Percentiles rank a stretch among this genome's conserved stretches.
phyloP scores from a whole-genome alignment of 1,284 basidiomycete genomes.

The Cutaneotrichosporon cyanovorans region DNA sequence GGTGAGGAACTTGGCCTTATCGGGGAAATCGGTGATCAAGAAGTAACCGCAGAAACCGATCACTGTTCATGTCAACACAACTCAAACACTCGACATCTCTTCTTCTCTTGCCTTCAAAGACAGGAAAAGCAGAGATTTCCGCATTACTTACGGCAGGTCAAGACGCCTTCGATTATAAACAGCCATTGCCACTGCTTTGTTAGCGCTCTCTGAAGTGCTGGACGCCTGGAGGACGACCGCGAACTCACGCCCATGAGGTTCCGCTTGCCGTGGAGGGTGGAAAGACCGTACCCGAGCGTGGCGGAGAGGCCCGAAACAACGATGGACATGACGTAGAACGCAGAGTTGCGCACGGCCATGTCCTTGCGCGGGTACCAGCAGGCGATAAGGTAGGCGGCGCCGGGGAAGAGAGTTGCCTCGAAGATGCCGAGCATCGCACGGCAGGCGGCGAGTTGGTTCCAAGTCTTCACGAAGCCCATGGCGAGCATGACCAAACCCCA shows the following conservation, averaged over 20 bases:
- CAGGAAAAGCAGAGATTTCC: too few relatives aligned
- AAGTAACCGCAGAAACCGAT: slow-evolving; percentile 33
- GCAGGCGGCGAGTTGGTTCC: slow-evolving; percentile 40
- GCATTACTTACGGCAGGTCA: too few relatives aligned
- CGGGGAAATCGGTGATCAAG: slow-evolving; percentile 46
- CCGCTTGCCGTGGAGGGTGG: slow-evolving; percentile 4
- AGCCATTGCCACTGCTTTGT: slow-evolving; percentile 9
- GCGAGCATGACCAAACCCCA: slow-evolving; percentile 47
- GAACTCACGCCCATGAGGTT: not conserved
- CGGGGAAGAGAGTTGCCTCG: slow-evolving; percentile 41
- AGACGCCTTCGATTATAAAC: slow-evolving; percentile 15
- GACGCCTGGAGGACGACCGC: too few relatives aligned
- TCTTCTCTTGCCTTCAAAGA: too few relatives aligned
- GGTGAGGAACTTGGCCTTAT: slow-evolving; percentile 47
- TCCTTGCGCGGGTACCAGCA: slow-evolving; percentile 48
- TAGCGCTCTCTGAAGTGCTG: too few relatives aligned
- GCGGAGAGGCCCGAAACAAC: slow-evolving; percentile 14
- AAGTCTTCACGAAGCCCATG: slow-evolving; percentile 37
- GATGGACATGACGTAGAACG: slow-evolving; percentile 16
- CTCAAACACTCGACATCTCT: too few relatives aligned
- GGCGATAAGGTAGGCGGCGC: slow-evolving; percentile 45
- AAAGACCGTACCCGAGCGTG: slow-evolving; percentile 8
- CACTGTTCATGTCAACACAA: too few relatives aligned
- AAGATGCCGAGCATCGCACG: slow-evolving; percentile 45
- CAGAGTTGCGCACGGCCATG: slow-evolving; percentile 34